Base-by-base conservation (phyloP, 495 filamentous ascomycete species). In the Penicillium waksmanii region DNA sequence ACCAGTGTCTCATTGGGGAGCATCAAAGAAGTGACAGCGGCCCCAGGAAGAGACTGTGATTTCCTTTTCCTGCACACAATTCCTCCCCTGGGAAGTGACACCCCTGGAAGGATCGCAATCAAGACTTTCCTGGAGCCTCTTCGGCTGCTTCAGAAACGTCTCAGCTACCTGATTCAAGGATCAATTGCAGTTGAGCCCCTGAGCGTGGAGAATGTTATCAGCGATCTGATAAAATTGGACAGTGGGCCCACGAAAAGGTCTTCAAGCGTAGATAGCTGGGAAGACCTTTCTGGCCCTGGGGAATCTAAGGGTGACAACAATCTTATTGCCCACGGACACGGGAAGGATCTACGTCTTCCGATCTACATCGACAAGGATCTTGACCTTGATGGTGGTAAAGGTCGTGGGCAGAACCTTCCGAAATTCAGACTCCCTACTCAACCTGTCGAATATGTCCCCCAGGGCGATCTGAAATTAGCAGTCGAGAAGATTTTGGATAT, bases 91-190 rank as follows among this genome's bases (percentile, higher is more conserved):
- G 82, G 86, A 35, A 80, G 84, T 42, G 83, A 83, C 38, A 85
- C 82, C 2, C 87, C 86, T 25, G 85, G 88, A 2, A 81, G 91
- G 44, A 84, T 97, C 53, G 91, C 89, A 0, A 84, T 98, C 55
- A 97, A 96, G 74, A 90, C 88, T 2, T 98, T 97, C 79, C 82
- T 98, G 10, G 95, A 98, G 65, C 88, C 93, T 11, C 80, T 96
- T 31, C 80, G 84, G 60, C 77, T 98, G 19, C 81, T 98, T 5
- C 90, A 97, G 69, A 83, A 85, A 44, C 84, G 95, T 18, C 77
- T 98, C 23, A 91, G 96, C 65, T 91, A 90, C 56, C 65, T 98
- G 48, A 87, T 97, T 9, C 87, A 88, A 61, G 89, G 92, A 58
- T 82, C 87, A 3, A 86, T 88, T 55, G 78, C 84, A 1, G 86